phyloP scores from a whole-genome alignment of 2,329 filamentous ascomycete genomes.

The Curvularia lunata region DNA sequence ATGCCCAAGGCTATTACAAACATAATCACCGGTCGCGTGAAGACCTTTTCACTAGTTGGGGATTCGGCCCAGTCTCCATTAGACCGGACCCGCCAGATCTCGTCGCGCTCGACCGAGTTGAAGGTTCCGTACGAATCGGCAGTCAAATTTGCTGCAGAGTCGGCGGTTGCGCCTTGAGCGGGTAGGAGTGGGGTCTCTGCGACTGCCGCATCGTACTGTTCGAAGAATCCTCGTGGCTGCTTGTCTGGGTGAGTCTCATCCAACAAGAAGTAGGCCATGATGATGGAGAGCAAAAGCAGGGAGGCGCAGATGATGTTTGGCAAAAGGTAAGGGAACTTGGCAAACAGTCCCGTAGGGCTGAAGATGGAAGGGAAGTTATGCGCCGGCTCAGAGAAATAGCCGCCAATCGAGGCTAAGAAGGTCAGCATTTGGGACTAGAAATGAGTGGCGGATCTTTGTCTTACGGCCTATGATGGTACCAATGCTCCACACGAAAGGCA shows the following conservation, averaged over 20 bases:
- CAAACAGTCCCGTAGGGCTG: conserved; percentile 71
- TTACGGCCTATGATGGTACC: conserved; percentile 80
- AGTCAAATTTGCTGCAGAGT: conserved; percentile 74
- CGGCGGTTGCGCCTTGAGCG: conserved; percentile 75
- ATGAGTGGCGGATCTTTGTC: conserved; percentile 6
- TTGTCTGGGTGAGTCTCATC: conserved; percentile 90
- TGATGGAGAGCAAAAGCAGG: conserved; percentile 78
- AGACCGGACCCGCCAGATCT: conserved; percentile 59
- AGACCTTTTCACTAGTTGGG: conserved; percentile 54
- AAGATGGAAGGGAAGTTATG: conserved; percentile 75
- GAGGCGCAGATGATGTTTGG: conserved; percentile 85
- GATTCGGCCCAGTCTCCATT: conserved; percentile 54
- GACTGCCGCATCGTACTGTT: conserved; percentile 49
- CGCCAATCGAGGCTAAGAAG: conserved; percentile 74
- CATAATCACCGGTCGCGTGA: conserved; percentile 71
- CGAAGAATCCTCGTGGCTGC: conserved; percentile 59
- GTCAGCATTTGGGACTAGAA: conserved; percentile 25
- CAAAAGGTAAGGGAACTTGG: conserved; percentile 81
- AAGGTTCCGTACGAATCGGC: conserved; percentile 84
- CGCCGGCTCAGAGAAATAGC: conserved; percentile 80
- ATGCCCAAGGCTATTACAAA: conserved; percentile 83
- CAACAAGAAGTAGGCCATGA: conserved; percentile 79
- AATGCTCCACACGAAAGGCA: conserved; percentile 87
- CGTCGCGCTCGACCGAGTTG: conserved; percentile 60
- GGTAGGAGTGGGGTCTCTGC: conserved; percentile 77